Evolutionary conservation across 179 eudicot genomes (phyloP).

Genomic region (Beta lomatogona): DNA sequence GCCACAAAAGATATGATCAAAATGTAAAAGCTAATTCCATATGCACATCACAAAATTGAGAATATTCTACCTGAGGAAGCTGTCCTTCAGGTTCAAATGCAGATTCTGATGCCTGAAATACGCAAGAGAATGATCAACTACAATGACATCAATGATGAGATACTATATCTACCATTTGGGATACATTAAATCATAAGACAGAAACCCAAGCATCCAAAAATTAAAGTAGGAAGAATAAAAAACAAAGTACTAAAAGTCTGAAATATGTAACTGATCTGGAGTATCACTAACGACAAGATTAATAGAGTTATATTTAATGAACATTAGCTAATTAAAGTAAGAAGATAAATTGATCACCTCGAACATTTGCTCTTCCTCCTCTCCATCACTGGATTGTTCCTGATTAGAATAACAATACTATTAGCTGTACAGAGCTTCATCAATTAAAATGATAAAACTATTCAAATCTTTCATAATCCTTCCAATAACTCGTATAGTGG

Average conservation of each 20-base stretch:
- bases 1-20: slow-evolving; percentile 5
- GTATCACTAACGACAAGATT: too few relatives aligned
- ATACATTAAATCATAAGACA: slow-evolving; percentile 1
- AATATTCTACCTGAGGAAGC: slow-evolving; percentile 29
- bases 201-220: slow-evolving; percentile 2
- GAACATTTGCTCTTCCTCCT: slow-evolving; percentile 16
- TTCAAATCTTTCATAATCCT: background rate
- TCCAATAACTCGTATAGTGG: background rate
- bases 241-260: background rate
- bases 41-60: slow-evolving; percentile 8
- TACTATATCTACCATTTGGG: background rate
- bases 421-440: background rate
- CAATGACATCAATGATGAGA: background rate
- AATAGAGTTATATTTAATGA: background rate
- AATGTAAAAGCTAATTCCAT: slow-evolving; percentile 9
- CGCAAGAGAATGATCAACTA: background rate
- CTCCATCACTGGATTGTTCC: slow-evolving; percentile 19
- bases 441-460: background rate
- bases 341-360: slow-evolving; percentile 19
- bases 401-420: slow-evolving; percentile 5
- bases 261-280: too few relatives aligned
- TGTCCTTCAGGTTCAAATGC: slow-evolving; percentile 17
- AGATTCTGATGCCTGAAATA: slow-evolving; percentile 29
- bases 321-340: background rate
- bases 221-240: background rate